These are phyloP conservation scores for sunflower (Helianthus annuus) DNA, from an alignment of 129 eudicot genomes.

Conservation along the genomic window DNA sequence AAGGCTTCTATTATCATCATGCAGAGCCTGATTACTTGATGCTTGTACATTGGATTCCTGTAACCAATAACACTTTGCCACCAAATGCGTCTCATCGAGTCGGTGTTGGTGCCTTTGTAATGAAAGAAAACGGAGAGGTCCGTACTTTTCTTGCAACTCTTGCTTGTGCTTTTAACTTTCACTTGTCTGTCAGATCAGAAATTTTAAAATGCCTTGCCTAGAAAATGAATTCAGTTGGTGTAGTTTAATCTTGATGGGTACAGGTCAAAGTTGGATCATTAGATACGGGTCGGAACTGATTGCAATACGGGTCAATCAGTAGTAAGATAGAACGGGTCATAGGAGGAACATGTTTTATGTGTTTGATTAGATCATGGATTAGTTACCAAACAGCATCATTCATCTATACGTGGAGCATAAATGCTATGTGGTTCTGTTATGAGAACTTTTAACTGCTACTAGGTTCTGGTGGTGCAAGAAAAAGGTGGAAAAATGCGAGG, in stretches of 20 bases:
- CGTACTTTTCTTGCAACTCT: conserved; percentile 17
- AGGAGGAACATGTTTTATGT: no score
- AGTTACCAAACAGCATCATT: not conserved
- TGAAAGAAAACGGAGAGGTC: conserved; percentile 59
- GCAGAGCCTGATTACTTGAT: conserved; percentile 62
- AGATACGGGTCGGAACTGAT: no score
- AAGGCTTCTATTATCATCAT: conserved; percentile 66
- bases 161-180: not conserved
- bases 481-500: conserved; percentile 52
- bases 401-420: no score
- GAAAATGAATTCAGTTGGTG: no score
- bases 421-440: not conserved
- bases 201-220: no score
- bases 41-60: conserved; percentile 67
- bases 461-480: conserved; percentile 69
- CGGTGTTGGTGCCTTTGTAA: conserved; percentile 60
- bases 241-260: no score
- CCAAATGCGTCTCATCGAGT: conserved; percentile 65
- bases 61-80: conserved; percentile 45
- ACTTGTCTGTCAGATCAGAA: no score
- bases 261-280: no score
- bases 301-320: no score
- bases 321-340: no score
- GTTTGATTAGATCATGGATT: no score
- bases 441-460: conserved; percentile 17